These are phyloP conservation scores for Phytopythium mirpurense DNA, from an alignment of 352 stramenopile genomes.

Conservation along the genomic window DNA sequence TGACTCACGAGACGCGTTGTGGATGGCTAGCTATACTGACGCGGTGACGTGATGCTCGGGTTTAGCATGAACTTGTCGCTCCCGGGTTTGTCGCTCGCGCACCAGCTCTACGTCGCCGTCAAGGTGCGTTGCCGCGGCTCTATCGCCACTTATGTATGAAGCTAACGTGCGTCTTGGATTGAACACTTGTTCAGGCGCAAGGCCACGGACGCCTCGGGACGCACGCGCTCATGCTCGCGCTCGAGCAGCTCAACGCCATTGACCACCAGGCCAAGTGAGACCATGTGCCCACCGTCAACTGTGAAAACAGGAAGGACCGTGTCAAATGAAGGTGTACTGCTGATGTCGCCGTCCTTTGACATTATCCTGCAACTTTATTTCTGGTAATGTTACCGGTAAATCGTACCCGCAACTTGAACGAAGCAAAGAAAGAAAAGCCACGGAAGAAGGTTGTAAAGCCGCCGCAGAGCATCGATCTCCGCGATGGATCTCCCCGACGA, in stretches of 20 bases:
- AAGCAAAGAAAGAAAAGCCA: conserved; percentile 20
- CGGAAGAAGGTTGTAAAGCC: conserved; percentile 12
- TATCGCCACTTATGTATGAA: no score
- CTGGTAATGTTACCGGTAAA: no score
- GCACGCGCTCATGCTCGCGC: conserved; percentile 83
- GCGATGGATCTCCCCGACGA: conserved; percentile 69
- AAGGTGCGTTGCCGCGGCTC: conserved; percentile 31
- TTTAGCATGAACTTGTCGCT: conserved; percentile 82
- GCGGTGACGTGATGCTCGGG: background rate
- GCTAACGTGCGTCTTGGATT: no score
- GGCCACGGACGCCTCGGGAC: conserved; percentile 76
- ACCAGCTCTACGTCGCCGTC: conserved; percentile 84
- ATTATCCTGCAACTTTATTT: no score
- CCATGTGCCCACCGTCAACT: no score
- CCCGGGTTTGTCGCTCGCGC: conserved; percentile 77
- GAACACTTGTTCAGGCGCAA: no score
- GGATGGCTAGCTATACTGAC: no score
- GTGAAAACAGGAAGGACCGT: no score
- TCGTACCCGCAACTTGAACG: no score
- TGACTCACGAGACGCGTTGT: no score
- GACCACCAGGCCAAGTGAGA: conserved; percentile 8
- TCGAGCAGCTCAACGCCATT: conserved; percentile 82
- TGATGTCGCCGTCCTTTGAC: no score
- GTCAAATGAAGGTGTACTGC: no score
- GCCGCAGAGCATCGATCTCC: conserved; percentile 4